Conservation (phyloP, 306 rosid genomes). For the Alnus rubra region DNA sequence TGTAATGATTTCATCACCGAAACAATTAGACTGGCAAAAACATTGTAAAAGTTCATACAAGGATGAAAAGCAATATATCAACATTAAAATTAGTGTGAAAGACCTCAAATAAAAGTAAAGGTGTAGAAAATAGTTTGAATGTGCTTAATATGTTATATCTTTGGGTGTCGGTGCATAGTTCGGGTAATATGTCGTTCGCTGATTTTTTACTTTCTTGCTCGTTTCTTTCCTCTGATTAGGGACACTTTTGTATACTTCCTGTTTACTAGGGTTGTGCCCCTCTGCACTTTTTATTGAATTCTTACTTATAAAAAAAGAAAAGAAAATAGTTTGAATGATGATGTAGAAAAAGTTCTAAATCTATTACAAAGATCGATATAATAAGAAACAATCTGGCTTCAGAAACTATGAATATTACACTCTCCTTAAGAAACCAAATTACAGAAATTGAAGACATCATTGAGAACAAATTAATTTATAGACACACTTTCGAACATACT, state of each 20-base stretch:
- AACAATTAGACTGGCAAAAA: background rate
- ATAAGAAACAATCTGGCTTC: conserved; percentile 5
- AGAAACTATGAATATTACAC: background rate
- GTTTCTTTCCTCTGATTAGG: too few relatives aligned
- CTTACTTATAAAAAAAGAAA: too few relatives aligned
- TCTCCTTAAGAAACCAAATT: background rate
- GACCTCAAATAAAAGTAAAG: background rate
- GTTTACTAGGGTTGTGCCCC: too few relatives aligned
- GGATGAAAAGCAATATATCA: background rate
- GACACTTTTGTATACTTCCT: too few relatives aligned
- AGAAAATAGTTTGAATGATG: background rate
- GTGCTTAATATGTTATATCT: too few relatives aligned
- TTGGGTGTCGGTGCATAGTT: too few relatives aligned
- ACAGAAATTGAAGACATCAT: background rate
- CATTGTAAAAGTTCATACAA: background rate
- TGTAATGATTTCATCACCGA: background rate
- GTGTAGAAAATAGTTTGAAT: background rate
- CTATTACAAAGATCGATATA: background rate
- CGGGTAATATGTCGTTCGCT: too few relatives aligned
- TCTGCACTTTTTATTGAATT: too few relatives aligned
- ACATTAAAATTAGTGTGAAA: background rate
- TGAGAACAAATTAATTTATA: background rate
- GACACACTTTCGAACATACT: background rate
- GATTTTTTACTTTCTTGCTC: too few relatives aligned
- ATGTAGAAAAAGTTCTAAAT: background rate